These are phyloP conservation scores for Vitis hybrid DNA, from an alignment of 177 flowering plant genomes.

Conservation along the genomic window DNA sequence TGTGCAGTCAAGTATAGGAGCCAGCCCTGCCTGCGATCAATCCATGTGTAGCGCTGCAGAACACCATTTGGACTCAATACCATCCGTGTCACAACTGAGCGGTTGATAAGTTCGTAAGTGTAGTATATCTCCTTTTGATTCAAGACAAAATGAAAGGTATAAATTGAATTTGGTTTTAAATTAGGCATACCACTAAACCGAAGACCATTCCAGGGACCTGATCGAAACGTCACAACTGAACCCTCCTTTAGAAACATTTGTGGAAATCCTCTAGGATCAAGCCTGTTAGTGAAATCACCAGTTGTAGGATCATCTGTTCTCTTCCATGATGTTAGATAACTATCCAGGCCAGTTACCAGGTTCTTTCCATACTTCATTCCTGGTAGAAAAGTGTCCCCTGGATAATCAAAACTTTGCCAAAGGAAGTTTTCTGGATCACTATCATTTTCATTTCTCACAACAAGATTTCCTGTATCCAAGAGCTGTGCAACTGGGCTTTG, in stretches of 20 bases:
- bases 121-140: constrained; percentile 19
- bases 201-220: constrained; percentile 39
- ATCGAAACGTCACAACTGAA: neutral
- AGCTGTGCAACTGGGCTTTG: constrained; percentile 3
- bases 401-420: constrained; percentile 57
- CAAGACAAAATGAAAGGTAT: neutral
- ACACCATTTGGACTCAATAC: constrained; percentile 10
- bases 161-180: neutral
- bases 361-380: constrained; percentile 34
- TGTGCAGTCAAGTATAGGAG: neutral
- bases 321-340: constrained; percentile 36
- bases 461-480: constrained; percentile 18
- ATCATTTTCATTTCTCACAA: constrained; percentile 5
- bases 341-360: constrained; percentile 10
- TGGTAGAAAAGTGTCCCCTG: constrained; percentile 29
- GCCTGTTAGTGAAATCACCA: constrained; percentile 17
- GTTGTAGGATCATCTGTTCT: constrained; percentile 30
- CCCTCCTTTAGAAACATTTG: constrained; percentile 9
- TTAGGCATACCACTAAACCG: constrained; percentile 15
- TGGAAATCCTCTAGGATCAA: constrained; percentile 22
- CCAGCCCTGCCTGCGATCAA: constrained; percentile 21
- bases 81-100: constrained; percentile 4
- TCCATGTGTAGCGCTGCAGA: constrained; percentile 14
- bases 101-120: neutral
- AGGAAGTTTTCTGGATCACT: constrained; percentile 2